Conservation (phyloP, 306 rosid genomes). For the barrel medic (Medicago truncatula) region DNA sequence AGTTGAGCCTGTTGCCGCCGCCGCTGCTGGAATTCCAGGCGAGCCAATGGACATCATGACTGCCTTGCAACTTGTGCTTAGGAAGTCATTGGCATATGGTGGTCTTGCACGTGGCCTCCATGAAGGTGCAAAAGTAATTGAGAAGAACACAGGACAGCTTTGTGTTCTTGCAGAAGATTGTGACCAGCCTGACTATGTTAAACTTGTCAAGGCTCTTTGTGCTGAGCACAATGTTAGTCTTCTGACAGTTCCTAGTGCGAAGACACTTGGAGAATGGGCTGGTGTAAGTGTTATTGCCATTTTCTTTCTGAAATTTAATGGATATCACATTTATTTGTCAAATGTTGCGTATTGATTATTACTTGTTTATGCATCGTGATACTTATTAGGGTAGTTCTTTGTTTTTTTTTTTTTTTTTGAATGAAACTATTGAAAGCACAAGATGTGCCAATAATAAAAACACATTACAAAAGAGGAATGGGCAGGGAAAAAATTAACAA, state of each 20-base stretch:
- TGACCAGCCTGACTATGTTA: conserved; percentile 82
- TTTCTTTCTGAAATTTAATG: neutral
- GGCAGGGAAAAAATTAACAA: too few species aligned
- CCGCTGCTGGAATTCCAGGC: conserved; percentile 42
- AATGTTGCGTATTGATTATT: neutral
- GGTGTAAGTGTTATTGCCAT: conserved; percentile 65
- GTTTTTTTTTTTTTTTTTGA: too few species aligned
- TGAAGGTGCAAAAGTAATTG: conserved; percentile 81
- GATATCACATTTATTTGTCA: neutral
- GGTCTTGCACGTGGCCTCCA: conserved; percentile 88
- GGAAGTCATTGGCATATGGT: conserved; percentile 83
- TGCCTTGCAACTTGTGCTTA: conserved; percentile 82
- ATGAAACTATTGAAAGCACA: too few species aligned
- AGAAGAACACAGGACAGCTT: conserved; percentile 81
- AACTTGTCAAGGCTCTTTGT: conserved; percentile 84
- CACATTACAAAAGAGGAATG: too few species aligned
- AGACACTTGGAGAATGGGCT: conserved; percentile 96
- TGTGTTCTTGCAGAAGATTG: conserved; percentile 91
- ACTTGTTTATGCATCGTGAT: neutral
- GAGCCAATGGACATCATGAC: conserved; percentile 62
- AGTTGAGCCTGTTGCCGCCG: conserved; percentile 43
- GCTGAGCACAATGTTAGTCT: conserved; percentile 81
- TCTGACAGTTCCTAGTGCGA: conserved; percentile 78
- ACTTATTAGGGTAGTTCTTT: too few species aligned
- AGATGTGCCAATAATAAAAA: too few species aligned